Base-by-base conservation (phyloP, 345 rosid species). In the Lepidium didymum region DNA sequence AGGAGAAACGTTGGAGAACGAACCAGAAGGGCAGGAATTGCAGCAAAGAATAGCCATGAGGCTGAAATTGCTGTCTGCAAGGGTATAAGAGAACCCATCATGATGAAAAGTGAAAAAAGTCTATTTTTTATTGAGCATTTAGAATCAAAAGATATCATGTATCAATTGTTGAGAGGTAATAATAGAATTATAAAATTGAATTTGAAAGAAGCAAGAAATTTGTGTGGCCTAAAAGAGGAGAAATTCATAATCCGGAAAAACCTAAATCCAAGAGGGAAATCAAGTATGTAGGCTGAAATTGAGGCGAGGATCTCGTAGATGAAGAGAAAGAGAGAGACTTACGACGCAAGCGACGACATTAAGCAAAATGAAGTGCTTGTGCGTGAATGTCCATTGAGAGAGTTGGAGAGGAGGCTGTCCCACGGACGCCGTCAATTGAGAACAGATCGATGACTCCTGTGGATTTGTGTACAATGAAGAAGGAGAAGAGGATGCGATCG, bases 11-110 rank as follows among this genome's bases (percentile, higher is more conserved):
- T 15, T 10, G 35, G 8, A 63, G 47, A 46, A 67, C 81, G 27
- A 61, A 93, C 98, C 86, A 90, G 70, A 54, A 93, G 88, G 18
- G 98, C 57, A 5, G 98, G 97, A 54, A 93, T 93, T 11, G 94
- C 98, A 44, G 98, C 90, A 44, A 82, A 64, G 57, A 90, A 88
- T 3, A 93, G 86, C 90, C 92, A 90, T 8, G 89, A 84, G 5
- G 96, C 89, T 11, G 94, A 90, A 63, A 88, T 64, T 8, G 97
- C 97, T 6, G 77, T 80, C 98, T 90, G 79, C 77, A 77, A 73
- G 10, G 33, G 21, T 8, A 6, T 13, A 41, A 37, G 4, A 8
- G 9, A 44, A 16, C 15, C 11, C 41, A 62, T 38, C 0, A 57
- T 36, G 44, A 6, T 27, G 60, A 55, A 56, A 66, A 7, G 53